Conservation (phyloP, 805 yeast species). For the Lipomyces sp. region DNA sequence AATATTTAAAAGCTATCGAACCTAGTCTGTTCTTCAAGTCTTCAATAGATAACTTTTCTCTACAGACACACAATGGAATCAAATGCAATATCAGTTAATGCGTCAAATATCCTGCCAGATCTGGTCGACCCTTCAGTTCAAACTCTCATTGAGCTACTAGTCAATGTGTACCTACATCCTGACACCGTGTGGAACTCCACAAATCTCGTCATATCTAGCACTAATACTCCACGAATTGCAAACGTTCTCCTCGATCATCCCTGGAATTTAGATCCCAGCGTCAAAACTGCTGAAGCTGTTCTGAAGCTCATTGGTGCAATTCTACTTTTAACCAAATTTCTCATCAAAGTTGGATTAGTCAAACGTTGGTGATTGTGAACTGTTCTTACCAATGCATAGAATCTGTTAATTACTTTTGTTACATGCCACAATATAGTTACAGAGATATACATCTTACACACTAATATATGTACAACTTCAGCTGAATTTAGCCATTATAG, state of each 20-base stretch:
- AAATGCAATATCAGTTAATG: neutral
- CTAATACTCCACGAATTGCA: neutral
- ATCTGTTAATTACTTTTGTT: neutral
- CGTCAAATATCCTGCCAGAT: neutral
- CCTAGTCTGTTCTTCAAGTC: neutral
- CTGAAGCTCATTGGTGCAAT: conserved; percentile 20
- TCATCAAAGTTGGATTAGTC: conserved; percentile 19
- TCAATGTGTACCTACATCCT: neutral
- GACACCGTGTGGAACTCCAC: neutral
- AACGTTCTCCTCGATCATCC: neutral
- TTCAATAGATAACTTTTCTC: neutral
- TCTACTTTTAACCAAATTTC: conserved; percentile 13
- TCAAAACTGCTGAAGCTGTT: conserved; percentile 15
- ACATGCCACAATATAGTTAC: conserved; percentile 6
- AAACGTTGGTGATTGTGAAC: conserved; percentile 1
- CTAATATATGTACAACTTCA: neutral
- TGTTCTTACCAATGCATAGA: neutral
- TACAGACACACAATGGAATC: neutral
- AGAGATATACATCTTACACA: neutral
- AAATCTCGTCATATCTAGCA: neutral
- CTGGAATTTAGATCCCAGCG: neutral
- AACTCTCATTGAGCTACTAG: conserved; percentile 2
- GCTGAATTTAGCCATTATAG: conserved; percentile 45
- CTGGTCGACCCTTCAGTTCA: conserved; percentile 3
- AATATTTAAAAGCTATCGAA: no score